Evolutionary conservation across 2,329 filamentous ascomycete genomes (phyloP), one percentile per base, ranked within the genome.

Genomic region (Coniochaeta prunicola): DNA sequence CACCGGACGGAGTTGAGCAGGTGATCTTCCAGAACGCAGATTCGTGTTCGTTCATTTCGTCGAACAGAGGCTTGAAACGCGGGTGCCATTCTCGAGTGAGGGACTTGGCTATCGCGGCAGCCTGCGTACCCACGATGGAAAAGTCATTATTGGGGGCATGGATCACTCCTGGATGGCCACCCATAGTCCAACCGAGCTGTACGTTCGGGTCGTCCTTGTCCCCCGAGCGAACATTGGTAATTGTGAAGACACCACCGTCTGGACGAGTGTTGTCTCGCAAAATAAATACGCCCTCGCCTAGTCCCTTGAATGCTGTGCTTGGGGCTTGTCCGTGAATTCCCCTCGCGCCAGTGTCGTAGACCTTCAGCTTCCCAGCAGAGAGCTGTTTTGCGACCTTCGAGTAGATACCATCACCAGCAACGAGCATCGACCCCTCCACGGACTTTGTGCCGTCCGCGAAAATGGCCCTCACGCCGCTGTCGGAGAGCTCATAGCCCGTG

Each of bases 21-120:
- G 84, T 86, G 54, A 88, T 86, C 64, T 86, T 87, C 82, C 83
- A 87, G 63, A 88, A 87, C 0, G 85, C 84, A 0, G 84, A 80
- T 62, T 87, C 81, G 0, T 69, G 62, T 58, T 78, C 80, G 5
- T 73, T 67, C 80, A 86, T 86, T 36, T 84, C 64, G 6, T 86
- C 81, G 60, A 88, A 80, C 0, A 88, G 69, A 1, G 82, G 76
- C 66, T 74, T 78, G 53, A 87, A 70, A 2, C 78, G 74, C 13
- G 79, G 74, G 65, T 85, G 76, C 85, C 84, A 88, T 34, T 80
- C 67, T 17, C 71, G 66, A 0, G 81, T 80, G 0, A 87, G 68
- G 1, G 69, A 65, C 67, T 80, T 82, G n/a, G 84, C 83, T 1
- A 87, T 77, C 4, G 80, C 74, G 0, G 85, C 84, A 0, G 84